phyloP scores from a whole-genome alignment of 2,329 filamentous ascomycete genomes.

The Coniochaeta ligniaria region DNA sequence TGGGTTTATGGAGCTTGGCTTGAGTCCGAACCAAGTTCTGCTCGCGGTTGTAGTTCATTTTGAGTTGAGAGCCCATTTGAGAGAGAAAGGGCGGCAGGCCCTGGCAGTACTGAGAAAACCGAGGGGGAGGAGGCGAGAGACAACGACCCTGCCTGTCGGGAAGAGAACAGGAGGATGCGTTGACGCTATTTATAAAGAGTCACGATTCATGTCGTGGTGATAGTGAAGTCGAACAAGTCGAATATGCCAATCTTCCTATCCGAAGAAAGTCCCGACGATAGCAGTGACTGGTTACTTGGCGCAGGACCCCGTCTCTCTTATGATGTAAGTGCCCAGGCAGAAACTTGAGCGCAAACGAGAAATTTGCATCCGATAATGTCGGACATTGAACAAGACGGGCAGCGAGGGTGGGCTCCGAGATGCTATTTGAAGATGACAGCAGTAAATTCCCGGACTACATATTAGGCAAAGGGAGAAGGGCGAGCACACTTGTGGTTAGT shows the following conservation, averaged over 20 bases:
- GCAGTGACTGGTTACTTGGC: background rate
- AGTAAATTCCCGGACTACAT: background rate
- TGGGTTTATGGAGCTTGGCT: conserved; percentile 1
- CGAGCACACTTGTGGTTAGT: background rate
- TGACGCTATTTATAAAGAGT: background rate
- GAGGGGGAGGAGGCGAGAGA: background rate
- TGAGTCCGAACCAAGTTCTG: conserved; percentile 4
- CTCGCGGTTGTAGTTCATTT: conserved; percentile 12
- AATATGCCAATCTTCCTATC: background rate
- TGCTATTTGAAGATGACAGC: background rate
- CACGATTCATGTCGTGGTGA: background rate
- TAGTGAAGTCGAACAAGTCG: background rate
- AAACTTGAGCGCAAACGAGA: background rate
- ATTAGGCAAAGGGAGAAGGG: background rate
- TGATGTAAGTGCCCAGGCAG: background rate
- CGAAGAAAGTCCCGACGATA: background rate
- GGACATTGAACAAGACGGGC: background rate
- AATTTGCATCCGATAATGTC: background rate
- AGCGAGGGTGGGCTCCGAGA: background rate
- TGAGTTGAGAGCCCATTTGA: conserved; percentile 12
- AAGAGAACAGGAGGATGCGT: background rate
- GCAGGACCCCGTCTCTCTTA: background rate
- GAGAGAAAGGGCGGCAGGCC: background rate
- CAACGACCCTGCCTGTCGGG: background rate
- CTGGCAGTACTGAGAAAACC: background rate